A percentile compares a stretch with the other conserved stretches of the same genome.
These are phyloP conservation scores for Phlyctochytrium arcticum DNA, from an alignment of 192 early-diverging fungal species.

Conservation along the genomic window DNA sequence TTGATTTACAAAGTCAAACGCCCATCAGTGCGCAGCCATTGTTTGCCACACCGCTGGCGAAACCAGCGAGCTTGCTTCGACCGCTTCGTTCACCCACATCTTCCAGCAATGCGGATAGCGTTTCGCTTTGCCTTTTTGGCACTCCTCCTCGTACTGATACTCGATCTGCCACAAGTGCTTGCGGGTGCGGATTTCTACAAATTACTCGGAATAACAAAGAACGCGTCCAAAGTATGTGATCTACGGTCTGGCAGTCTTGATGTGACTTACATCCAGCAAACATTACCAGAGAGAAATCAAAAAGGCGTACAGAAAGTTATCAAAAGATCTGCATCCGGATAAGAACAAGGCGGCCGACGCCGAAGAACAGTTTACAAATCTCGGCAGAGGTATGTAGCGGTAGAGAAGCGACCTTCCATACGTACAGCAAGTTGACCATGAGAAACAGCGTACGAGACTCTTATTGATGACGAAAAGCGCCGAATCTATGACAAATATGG, in stretches of 20 bases:
- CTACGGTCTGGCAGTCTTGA: background rate
- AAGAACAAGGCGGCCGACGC: conserved; percentile 72
- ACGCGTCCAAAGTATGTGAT: conserved; percentile 55
- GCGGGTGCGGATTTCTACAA: conserved; percentile 75
- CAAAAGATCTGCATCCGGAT: conserved; percentile 70
- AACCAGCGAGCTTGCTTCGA: too few species aligned
- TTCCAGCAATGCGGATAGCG: background rate
- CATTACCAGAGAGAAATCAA: conserved; percentile 73
- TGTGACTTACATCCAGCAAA: background rate
- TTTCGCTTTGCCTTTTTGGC: background rate
- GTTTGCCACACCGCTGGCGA: too few species aligned
- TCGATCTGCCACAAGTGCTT: conserved; percentile 11
- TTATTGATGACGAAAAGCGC: conserved; percentile 88
- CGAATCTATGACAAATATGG: conserved; percentile 89
- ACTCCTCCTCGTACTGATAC: background rate
- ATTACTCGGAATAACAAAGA: conserved; percentile 78
- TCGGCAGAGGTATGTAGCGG: too few species aligned
- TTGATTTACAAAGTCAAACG: too few species aligned
- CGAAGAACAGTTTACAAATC: too few species aligned
- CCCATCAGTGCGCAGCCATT: too few species aligned
- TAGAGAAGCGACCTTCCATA: too few species aligned
- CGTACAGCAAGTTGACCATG: too few species aligned
- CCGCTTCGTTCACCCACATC: too few species aligned
- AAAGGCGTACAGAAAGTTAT: conserved; percentile 86
- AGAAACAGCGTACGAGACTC: conserved; percentile 91